Evolutionary conservation across 495 filamentous ascomycete species (phyloP).

Genomic region (Talaromyces stipitatus): DNA sequence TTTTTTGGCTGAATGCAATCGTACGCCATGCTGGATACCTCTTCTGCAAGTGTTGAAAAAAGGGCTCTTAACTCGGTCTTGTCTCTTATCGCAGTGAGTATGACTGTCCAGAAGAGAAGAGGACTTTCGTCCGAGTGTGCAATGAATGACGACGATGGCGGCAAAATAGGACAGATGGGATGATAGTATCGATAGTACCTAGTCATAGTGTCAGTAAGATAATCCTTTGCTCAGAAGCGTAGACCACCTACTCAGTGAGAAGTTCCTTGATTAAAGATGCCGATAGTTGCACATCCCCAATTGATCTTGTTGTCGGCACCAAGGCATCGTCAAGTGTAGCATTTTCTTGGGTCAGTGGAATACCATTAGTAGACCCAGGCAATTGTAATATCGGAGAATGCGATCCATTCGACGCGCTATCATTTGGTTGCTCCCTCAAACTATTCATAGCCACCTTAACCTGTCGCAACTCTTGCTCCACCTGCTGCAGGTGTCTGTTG

Average conservation of each 20-base stretch:
- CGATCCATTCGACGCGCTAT: not conserved
- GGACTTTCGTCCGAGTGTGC: not conserved
- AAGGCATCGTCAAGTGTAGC: not conserved
- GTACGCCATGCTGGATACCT: slow-evolving; percentile 1
- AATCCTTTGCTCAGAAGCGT: not conserved
- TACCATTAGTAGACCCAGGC: not conserved
- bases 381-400: not conserved
- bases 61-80: not conserved
- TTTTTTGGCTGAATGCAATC: not conserved
- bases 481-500: not conserved
- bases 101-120: slow-evolving; percentile 1
- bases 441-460: not conserved
- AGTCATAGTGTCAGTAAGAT: not conserved
- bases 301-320: not conserved
- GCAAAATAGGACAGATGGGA: not conserved
- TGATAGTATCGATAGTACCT: not conserved
- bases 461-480: not conserved
- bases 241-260: not conserved
- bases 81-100: not conserved
- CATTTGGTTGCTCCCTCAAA: not conserved
- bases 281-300: not conserved
- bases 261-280: not conserved
- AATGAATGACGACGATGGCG: not conserved
- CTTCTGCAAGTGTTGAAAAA: not conserved
- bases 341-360: not conserved